Percentiles rank a stretch among this genome's conserved stretches.
These are phyloP conservation scores for Argentina anserina DNA, from an alignment of 306 rosid species.

Conservation along the genomic window DNA sequence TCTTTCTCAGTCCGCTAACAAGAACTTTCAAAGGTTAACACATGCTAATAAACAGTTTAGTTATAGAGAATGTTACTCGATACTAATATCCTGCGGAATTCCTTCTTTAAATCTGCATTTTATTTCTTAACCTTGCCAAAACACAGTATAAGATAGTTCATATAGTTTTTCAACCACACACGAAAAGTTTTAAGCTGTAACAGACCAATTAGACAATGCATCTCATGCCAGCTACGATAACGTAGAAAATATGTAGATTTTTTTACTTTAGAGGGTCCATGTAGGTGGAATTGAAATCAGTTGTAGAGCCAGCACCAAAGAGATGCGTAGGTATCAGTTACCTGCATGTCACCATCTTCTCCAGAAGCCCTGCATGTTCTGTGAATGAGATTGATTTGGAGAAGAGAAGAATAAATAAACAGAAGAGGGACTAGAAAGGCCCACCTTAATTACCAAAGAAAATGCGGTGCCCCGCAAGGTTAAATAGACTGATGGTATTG, in stretches of 20 bases:
- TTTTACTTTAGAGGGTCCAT: background rate
- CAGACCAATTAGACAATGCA: background rate
- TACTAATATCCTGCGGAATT: background rate
- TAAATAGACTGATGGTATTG: constrained; percentile 35
- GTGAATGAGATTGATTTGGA: constrained; percentile 54
- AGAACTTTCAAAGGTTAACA: background rate
- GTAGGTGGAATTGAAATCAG: background rate
- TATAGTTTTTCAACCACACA: background rate
- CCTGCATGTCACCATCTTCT: constrained; percentile 27
- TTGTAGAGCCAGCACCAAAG: background rate
- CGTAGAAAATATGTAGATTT: background rate
- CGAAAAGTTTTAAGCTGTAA: background rate
- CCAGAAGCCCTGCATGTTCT: constrained; percentile 48
- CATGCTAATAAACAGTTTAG: background rate
- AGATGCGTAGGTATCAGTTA: background rate
- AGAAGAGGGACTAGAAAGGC: constrained; percentile 39
- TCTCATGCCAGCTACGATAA: background rate
- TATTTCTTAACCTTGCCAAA: background rate
- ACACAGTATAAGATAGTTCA: background rate
- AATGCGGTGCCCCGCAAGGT: constrained; percentile 36
- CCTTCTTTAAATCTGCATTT: background rate
- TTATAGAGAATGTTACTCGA: background rate
- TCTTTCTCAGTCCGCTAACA: constrained; percentile 18
- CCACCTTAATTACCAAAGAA: constrained; percentile 41
- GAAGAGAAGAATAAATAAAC: constrained; percentile 26